Evolutionary conservation across 1,139 yeast species (phyloP), one percentile per base, ranked within the genome.

Genomic region (Geotrichum restrictum): DNA sequence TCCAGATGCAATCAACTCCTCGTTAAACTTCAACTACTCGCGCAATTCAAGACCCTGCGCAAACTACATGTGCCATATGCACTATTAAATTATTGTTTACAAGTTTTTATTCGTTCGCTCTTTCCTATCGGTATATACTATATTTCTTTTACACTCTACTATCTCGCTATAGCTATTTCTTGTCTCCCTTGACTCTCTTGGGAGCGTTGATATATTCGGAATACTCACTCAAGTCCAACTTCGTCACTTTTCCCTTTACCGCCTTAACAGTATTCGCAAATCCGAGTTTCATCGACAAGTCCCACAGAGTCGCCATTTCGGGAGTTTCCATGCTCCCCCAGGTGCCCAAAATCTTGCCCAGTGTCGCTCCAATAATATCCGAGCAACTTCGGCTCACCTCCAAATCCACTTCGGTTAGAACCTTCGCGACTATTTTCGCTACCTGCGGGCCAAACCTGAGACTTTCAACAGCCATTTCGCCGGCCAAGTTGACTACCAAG

Each of bases 401-500:
- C 2, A 14, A 13, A 14, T 38, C 32, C 8, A 18, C 50, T 47
- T 19, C 32, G 19, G 37, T 16, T 27, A 39, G n/a, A 8, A 47
- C 31, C 19, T 31, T 39, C 18, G 38, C 50, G 8, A 47, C 31
- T 1, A 47, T 18, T 31, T 47, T 47, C 3, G 29, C 50, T 3
- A 38, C 31, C 16, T 27, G 13, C 10, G 33, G n/a, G n/a, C 45
- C 39, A 38, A 47, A 39, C 40, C 39, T 38, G 31, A 47, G 18
- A 22, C 50, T 47, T 32, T 29, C 22, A 10, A 18, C 24, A 2
- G 45, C 36, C 3, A 47, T 14, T 2, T 39, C 38, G 2, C 19
- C 33, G 3, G 29, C 27, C 13, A 39, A 19, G 32, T 38, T 38
- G n/a, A 47, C n/a, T 2, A 31, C 33, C 13, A 24, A 16, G 36